Evolutionary conservation across 139 green algal species (phyloP), one percentile per base, ranked within the genome.

Genomic region (Micractinium conductrix): DNA sequence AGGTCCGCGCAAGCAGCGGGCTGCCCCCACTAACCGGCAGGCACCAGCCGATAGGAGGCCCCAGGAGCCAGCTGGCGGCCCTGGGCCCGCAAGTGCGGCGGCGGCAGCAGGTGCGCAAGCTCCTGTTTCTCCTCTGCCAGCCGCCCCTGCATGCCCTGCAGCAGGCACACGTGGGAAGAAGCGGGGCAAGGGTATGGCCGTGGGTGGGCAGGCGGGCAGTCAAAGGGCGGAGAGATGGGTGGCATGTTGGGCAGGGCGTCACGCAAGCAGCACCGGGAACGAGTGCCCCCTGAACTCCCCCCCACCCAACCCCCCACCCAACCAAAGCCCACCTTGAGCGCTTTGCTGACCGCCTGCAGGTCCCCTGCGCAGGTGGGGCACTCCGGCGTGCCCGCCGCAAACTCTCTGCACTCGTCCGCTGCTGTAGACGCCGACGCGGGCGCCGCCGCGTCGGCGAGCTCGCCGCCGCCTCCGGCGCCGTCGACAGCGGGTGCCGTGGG

Each of bases 11-110:
- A n/a, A n/a, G n/a, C n/a, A n/a, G n/a, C n/a, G n/a, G n/a, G n/a
- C n/a, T n/a, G n/a, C n/a, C n/a, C n/a, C n/a, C n/a, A n/a, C n/a
- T n/a, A n/a, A 9, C 55, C 35, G 1, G 76, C 69, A 30, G 93
- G 93, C 30, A 95, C 76, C n/a, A 96, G 80, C 82, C 72, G 86
- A 81, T 95, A 95, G 4, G 30, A 69, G 19, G 4, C n/a, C 2
- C 85, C 90, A 1, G 84, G 83, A 44, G 88, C 48, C 84, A 96
- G 71, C 38, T 55, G 35, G 10, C 88, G 53, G 22, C 79, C 38
- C 74, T n/a, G n/a, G 53, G 53, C 19, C 8, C 53, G 53, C 53
- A 62, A 21, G 53, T 74, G 70, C 84, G 19, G 44, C 55, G n/a
- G 55, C 53, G 63, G 87, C 85, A 79, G 5, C 87, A 94, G 88